Evolutionary conservation across 2,329 filamentous ascomycete species (phyloP).

Genomic region (Colletotrichum camelliae): DNA sequence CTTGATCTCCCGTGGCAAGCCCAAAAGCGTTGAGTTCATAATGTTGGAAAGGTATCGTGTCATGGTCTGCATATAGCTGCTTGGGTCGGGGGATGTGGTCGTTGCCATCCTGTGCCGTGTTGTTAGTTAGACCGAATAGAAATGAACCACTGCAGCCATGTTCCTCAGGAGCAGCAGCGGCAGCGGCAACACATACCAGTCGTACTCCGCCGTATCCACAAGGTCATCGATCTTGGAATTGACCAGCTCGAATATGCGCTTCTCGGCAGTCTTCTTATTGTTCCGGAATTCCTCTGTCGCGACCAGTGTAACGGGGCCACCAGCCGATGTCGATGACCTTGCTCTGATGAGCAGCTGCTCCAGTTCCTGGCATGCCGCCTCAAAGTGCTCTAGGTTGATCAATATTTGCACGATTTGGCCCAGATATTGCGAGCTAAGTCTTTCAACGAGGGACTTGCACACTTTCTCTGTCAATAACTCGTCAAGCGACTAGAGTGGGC

Average conservation of each 20-base stretch:
- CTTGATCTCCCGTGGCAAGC: constrained; percentile 94
- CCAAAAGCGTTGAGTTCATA: constrained; percentile 92
- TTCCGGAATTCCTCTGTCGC: constrained; percentile 87
- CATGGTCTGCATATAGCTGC: constrained; percentile 93
- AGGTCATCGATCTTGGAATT: constrained; percentile 99
- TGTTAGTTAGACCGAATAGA: neutral
- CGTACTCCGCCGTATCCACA: constrained; percentile 95
- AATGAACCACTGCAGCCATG: neutral
- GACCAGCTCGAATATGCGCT: constrained; percentile 97
- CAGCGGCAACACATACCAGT: constrained; percentile 66
- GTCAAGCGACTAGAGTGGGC: constrained; percentile 73
- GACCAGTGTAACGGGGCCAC: constrained; percentile 77
- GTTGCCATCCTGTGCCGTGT: constrained; percentile 52
- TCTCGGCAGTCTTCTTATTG: constrained; percentile 95
- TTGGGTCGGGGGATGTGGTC: constrained; percentile 72
- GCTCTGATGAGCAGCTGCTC: constrained; percentile 86
- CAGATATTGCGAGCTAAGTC: constrained; percentile 89
- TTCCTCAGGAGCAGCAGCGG: neutral
- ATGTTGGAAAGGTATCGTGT: constrained; percentile 94
- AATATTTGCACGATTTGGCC: constrained; percentile 98
- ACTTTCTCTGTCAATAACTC: constrained; percentile 93
- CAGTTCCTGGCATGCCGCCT: constrained; percentile 88
- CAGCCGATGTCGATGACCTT: constrained; percentile 80
- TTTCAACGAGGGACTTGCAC: constrained; percentile 86
- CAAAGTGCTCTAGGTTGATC: constrained; percentile 97